Evolutionary conservation across 805 yeast species (phyloP), one percentile per base, ranked within the genome.

Genomic region (Wickerhamiella brachini): DNA sequence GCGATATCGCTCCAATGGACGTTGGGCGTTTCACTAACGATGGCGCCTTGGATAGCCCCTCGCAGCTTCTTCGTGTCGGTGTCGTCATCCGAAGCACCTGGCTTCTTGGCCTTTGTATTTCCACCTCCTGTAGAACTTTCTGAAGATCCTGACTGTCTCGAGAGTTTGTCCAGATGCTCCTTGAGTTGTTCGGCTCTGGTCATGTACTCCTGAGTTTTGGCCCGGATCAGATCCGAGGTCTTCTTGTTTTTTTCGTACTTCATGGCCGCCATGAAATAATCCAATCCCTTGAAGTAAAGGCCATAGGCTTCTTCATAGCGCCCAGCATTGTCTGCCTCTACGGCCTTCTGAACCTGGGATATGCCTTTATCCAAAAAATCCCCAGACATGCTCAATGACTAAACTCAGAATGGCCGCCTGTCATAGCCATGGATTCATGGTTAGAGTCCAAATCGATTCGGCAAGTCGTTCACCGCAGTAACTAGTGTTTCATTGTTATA

Each of bases 1-100:
- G 98, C 98, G 56, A 93, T 83, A 64, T 93, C 98, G 57, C 78
- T 81, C 98, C 98, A 93, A 57, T 77, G 75, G 26, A 93, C 90
- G 62, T 93, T 83, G 21, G 98, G 98, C 54, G 79, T 89, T 61
- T 90, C 97, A 39, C 89, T 76, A 48, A 93, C 71, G 54, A 93
- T 89, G 0, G 97, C 95, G 9, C 95, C 89, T 0, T 95, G 83
- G 49, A 93, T 71, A 0, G 97, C 97, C 7, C 90, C 88, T 58
- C 96, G 74, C 48, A 93, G 71, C 65, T 89, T 88, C 67, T 90
- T 90, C 44, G 86, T 82, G 58, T 81, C 87, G 48, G 80, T 87
- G 50, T 77, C 82, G 55, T 77, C 79, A 48, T 71, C 78, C n/a
- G 68, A 69, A 17, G 70, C 75, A 44, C 65, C 68, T 17, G 65